phyloP scores from a whole-genome alignment of 164 flowering plant species.

The Chimonanthus salicifolius region DNA sequence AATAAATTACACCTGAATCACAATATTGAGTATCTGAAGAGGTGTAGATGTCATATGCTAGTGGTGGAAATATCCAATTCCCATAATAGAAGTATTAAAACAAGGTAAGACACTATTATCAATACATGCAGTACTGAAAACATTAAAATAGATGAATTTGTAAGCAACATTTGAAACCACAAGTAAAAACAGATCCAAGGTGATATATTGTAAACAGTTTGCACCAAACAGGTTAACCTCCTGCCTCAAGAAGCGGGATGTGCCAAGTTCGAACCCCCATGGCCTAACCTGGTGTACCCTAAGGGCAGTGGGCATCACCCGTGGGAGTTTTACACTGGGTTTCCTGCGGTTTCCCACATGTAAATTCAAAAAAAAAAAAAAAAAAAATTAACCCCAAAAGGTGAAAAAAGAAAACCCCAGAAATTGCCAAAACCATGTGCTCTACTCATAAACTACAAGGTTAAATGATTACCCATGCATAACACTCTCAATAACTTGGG shows the following conservation, averaged over 20 bases:
- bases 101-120: background rate
- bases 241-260: background rate
- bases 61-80: background rate
- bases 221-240: background rate
- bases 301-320: no score
- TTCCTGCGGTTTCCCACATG: no score
- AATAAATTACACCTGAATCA: background rate
- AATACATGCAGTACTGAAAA: background rate
- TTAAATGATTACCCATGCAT: no score
- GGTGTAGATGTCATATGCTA: no score
- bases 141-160: background rate
- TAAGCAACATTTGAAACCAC: background rate
- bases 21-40: no score
- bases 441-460: background rate
- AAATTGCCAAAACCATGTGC: background rate
- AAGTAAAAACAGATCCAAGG: no score
- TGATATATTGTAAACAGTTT: no score
- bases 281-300: no score
- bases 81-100: background rate
- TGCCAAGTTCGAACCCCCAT: no score
- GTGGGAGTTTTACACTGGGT: no score
- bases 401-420: background rate
- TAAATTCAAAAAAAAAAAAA: no score
- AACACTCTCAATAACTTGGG: background rate
- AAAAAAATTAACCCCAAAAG: no score